Evolutionary conservation across 495 filamentous ascomycete species (phyloP).

Genomic region (Neurospora pannonica): DNA sequence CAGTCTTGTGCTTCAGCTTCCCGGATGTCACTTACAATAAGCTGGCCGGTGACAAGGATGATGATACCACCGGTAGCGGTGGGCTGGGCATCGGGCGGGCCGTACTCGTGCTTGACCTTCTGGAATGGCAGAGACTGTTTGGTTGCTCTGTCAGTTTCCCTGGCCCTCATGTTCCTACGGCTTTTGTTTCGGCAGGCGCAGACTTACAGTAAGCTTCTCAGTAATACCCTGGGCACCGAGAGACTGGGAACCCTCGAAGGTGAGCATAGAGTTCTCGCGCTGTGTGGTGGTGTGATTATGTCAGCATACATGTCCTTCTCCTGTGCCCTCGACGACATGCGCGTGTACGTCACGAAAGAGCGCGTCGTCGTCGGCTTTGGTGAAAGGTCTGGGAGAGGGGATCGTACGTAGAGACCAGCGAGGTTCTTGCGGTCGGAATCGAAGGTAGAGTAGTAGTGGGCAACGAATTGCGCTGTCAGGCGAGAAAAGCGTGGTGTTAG

Average conservation of each 20-base stretch:
- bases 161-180: background rate
- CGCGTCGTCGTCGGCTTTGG: background rate
- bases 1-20: background rate
- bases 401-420: slow-evolving; percentile 66
- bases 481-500: slow-evolving; percentile 4
- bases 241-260: slow-evolving; percentile 62
- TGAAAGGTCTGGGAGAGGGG: background rate
- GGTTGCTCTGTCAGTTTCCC: slow-evolving; percentile 2
- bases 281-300: slow-evolving; percentile 23
- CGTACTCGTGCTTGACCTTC: slow-evolving; percentile 61
- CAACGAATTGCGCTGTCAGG: slow-evolving; percentile 63
- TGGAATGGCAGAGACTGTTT: slow-evolving; percentile 66
- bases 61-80: slow-evolving; percentile 54
- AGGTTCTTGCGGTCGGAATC: slow-evolving; percentile 56
- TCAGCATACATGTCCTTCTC: background rate
- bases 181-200: background rate
- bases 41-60: slow-evolving; percentile 74
- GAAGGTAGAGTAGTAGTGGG: slow-evolving; percentile 84
- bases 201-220: slow-evolving; percentile 63
- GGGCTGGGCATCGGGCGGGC: slow-evolving; percentile 71
- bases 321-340: background rate
- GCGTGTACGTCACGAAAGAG: background rate
- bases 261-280: slow-evolving; percentile 85
- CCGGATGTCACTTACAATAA: slow-evolving; percentile 49
- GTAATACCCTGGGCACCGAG: slow-evolving; percentile 54